These are phyloP conservation scores for Kuraishia floccosa DNA, from an alignment of 805 yeast genomes.

Conservation along the genomic window DNA sequence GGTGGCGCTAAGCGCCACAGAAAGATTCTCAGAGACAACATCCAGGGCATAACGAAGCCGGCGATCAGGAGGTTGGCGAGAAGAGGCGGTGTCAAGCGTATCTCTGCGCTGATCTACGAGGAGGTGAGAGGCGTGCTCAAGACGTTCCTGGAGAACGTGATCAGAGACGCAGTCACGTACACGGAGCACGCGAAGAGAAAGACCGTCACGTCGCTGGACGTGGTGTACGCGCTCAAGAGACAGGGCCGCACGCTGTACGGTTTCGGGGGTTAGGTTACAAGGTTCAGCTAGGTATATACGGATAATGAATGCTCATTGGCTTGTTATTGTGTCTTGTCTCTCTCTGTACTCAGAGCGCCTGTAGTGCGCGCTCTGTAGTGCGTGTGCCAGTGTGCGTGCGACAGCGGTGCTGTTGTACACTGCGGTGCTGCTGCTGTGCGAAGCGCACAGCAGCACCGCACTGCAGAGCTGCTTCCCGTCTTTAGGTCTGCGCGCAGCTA, in stretches of 20 bases:
- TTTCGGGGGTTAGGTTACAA: slow-evolving; percentile 99
- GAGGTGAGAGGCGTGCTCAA: slow-evolving; percentile 96
- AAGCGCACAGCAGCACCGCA: no score
- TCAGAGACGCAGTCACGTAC: slow-evolving; percentile 98
- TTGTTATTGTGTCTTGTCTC: no score
- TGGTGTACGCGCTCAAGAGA: slow-evolving; percentile 98
- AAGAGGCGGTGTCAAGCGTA: slow-evolving; percentile 99
- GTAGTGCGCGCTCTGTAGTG: no score
- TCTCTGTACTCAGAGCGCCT: no score
- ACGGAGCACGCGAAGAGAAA: slow-evolving; percentile 99
- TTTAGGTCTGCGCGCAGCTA: no score
- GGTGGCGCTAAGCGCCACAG: slow-evolving; percentile 99
- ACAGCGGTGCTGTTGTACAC: no score
- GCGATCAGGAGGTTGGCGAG: slow-evolving; percentile 99
- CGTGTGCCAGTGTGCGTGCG: no score
- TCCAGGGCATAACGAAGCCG: slow-evolving; percentile 99
- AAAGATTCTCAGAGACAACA: slow-evolving; percentile 98
- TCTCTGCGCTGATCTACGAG: slow-evolving; percentile 96
- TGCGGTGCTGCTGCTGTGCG: no score
- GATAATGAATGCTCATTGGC: no score
- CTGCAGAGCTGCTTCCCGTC: no score
- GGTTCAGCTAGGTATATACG: no score
- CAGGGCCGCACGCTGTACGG: slow-evolving; percentile 99
- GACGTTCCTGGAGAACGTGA: slow-evolving; percentile 92
- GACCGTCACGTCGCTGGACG: slow-evolving; percentile 98